Conservation (phyloP, 345 rosid species). For the Arabis alpina region DNA sequence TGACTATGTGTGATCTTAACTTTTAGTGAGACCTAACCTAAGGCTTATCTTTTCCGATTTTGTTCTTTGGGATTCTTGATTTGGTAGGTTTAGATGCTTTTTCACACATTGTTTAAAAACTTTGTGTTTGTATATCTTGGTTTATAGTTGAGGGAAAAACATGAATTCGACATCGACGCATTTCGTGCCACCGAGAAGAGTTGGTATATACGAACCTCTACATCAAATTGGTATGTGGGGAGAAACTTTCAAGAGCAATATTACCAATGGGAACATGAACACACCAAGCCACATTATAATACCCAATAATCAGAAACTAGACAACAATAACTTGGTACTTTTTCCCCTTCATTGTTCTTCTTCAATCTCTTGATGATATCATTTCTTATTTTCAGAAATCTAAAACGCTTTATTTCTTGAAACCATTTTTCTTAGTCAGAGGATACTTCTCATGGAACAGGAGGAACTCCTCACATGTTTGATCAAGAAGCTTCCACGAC, state of each 20-base stretch:
- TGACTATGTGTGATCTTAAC: slow-evolving; percentile 14
- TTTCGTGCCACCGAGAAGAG: slow-evolving; percentile 74
- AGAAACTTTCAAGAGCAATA: slow-evolving; percentile 58
- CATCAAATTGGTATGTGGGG: slow-evolving; percentile 90
- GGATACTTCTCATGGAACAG: slow-evolving; percentile 76
- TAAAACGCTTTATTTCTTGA: slow-evolving; percentile 12
- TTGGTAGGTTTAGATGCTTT: slow-evolving; percentile 7
- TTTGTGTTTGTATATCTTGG: neutral
- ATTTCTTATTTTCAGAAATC: slow-evolving; percentile 4
- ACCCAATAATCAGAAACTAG: slow-evolving; percentile 61
- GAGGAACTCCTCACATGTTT: slow-evolving; percentile 60
- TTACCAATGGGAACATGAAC: slow-evolving; percentile 50
- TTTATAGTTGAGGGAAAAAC: slow-evolving; percentile 31
- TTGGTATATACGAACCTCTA: slow-evolving; percentile 73
- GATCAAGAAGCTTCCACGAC: slow-evolving; percentile 75
- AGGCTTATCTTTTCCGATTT: neutral
- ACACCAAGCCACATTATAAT: slow-evolving; percentile 54
- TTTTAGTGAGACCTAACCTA: slow-evolving; percentile 12
- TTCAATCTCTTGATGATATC: neutral
- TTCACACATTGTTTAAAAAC: slow-evolving; percentile 17
- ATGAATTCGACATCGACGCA: slow-evolving; percentile 85
- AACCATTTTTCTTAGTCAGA: slow-evolving; percentile 64
- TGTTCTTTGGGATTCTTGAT: neutral
- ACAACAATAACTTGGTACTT: slow-evolving; percentile 59
- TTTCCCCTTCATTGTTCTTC: neutral